Percentiles rank a stretch among this genome's conserved stretches.
Conservation (phyloP, 2,329 filamentous ascomycete species). For the Emericellopsis cladophorae region DNA sequence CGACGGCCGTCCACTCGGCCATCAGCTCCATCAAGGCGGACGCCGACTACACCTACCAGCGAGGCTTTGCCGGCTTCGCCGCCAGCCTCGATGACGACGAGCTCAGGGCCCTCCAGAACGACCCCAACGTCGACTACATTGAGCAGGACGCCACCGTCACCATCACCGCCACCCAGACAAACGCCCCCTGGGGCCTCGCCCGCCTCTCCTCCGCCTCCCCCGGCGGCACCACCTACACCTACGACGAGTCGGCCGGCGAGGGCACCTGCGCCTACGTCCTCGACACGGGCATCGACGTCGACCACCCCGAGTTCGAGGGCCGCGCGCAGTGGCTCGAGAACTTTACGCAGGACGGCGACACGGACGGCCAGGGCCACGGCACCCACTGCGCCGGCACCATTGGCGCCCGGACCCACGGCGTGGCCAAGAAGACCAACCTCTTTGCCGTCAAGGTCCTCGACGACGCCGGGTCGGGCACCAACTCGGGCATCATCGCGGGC, state of each 20-base stretch:
- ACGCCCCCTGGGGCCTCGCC: conserved; percentile 23
- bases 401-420: conserved; percentile 11
- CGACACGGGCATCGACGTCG: conserved; percentile 24
- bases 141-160: conserved; percentile 21
- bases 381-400: conserved; percentile 16
- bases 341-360: conserved; percentile 9
- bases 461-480: conserved; percentile 16
- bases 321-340: conserved; percentile 11
- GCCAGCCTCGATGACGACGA: conserved; percentile 7
- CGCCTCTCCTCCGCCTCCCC: conserved; percentile 17
- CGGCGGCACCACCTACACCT: conserved; percentile 14
- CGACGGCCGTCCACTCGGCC: conserved; percentile 4
- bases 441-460: conserved; percentile 31
- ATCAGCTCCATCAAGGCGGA: conserved; percentile 7
- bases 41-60: conserved; percentile 9
- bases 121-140: conserved; percentile 18
- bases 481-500: conserved; percentile 27
- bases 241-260: conserved; percentile 18
- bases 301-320: conserved; percentile 16
- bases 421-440: conserved; percentile 26
- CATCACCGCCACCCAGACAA: conserved; percentile 15
- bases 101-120: conserved; percentile 7
- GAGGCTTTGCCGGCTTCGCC: conserved; percentile 10
- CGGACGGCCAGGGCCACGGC: conserved; percentile 20
- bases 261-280: conserved; percentile 27